Base-by-base conservation (phyloP, 257 asterid species). In the Nicotiana tabacum region DNA sequence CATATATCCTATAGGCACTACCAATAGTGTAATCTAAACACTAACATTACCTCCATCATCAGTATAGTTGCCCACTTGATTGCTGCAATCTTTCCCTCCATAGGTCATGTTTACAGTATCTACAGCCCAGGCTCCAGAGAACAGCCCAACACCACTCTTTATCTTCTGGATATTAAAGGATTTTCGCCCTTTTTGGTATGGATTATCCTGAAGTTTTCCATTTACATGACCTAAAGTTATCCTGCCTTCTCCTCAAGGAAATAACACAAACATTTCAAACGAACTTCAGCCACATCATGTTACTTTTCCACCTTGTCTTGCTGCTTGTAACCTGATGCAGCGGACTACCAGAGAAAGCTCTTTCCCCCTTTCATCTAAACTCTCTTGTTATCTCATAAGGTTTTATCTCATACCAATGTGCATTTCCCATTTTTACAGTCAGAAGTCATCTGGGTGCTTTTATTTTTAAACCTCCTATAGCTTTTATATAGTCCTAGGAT, bases 251-350 rank as follows among this genome's bases (percentile, higher is more conserved):
- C n/a, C 62, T 27, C 1, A 35, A 74, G 43, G 80, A 27, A 74
- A 74, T 48, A 48, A 48, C 33, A 5, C 2, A 2, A 74, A 13
- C 62, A 46, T 74, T 74, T 56, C 21, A 48, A 24, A 48, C 29
- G 27, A 74, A 74, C 62, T 74, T 48, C 62, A 48, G 62, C 80
- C 4, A 27, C 43, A 48, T 48, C 64, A 48, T 74, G 80, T 48
- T 74, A 27, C 43, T 13, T 72, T 74, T 74, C 79, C 58, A 48
- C 79, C n/a, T 48, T 74, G 43, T 60, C 39, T 74, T 74, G 80
- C 62, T 74, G 16, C 13, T 48, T 48, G 80, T 74, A 74, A 48
- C 64, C 9, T 76, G 43, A 76, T 76, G 64, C 64, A 27, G 27
- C 51, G 39, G 39, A 72, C 24, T 74, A 48, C 39, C 24, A 46